Base-by-base conservation (phyloP, 352 stramenopile species). In the Pythium pyrilobum region DNA sequence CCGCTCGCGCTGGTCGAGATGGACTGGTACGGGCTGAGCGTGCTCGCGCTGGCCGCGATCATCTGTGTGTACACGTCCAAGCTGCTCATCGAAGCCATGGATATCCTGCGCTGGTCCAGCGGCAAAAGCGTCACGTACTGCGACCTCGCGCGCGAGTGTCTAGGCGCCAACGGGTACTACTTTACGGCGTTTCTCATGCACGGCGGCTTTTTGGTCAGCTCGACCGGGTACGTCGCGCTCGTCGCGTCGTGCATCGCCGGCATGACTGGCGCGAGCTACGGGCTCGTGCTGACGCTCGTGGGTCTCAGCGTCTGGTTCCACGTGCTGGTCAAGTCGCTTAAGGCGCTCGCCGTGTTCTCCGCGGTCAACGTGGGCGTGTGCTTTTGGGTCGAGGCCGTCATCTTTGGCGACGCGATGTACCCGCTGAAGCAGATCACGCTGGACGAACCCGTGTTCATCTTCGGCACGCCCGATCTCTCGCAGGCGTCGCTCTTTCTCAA, bases 381-480 rank as follows among this genome's bases (percentile, higher is more conserved):
- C 42, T 83, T 89, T 48, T 91, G 81, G 81, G 81, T 91, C 54
- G 81, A 91, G 52, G 73, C 74, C 29, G 65, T 91, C 42, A 91
- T 91, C 69, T 73, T 91, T 28, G 81, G 81, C 37, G 81, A 91
- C 56, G 81, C 81, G 49, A 89, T 88, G 77, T 91, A 89, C 41
- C 81, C 81, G 28, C 71, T 89, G 20, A 89, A 81, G 65, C 72
- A 89, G 43, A 89, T 91, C 63, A 69, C 76, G 24, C 47, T 83
- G 18, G 67, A 78, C 16, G 57, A 85, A 46, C 72, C 76, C 13
- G 62, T 74, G 43, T 88, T 89, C 48, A 63, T 79, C 33, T 87
- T 89, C 45, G 70, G 69, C 43, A 87, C 76, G 36, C 77, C 81
- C 0, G 76, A 91, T 37, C 71, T 89, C 4, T 74, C 72, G 20